Conservation (phyloP, 73 alveolate species). For the Breviolum minutum region DNA sequence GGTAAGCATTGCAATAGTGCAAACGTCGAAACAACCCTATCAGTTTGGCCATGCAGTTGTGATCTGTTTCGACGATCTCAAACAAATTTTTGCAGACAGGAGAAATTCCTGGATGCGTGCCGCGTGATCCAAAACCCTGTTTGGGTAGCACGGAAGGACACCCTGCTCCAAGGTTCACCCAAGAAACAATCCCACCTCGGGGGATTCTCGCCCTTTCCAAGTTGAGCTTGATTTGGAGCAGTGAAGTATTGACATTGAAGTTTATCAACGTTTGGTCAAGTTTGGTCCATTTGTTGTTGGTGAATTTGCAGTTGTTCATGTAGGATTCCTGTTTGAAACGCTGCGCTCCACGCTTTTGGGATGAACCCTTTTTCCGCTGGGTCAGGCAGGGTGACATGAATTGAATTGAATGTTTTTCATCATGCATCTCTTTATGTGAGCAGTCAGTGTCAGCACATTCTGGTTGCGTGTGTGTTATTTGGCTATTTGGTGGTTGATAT, state of each 20-base stretch:
- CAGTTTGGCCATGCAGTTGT: not conserved
- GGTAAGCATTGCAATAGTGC: not conserved
- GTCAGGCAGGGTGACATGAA: slow-evolving; percentile 8
- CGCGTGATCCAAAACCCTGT: slow-evolving; percentile 59
- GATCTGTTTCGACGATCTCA: not conserved
- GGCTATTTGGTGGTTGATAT: too few relatives aligned
- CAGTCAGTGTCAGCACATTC: too few relatives aligned
- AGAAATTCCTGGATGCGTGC: slow-evolving; percentile 84
- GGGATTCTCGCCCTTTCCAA: too few relatives aligned
- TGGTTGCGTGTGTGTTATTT: too few relatives aligned
- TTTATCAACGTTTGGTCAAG: not conserved
- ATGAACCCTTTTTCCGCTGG: slow-evolving; percentile 18
- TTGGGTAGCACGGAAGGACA: slow-evolving; percentile 67
- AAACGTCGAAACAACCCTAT: not conserved
- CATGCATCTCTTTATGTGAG: too few relatives aligned
- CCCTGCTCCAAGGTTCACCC: too few relatives aligned
- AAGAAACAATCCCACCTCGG: too few relatives aligned
- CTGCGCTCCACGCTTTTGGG: slow-evolving; percentile 51
- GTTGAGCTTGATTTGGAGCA: too few relatives aligned
- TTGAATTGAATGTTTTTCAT: too few relatives aligned
- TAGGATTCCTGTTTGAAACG: slow-evolving; percentile 52
- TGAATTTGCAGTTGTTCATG: not conserved
- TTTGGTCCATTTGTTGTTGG: not conserved
- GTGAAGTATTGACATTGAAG: not conserved
- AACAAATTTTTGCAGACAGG: not conserved